These are phyloP conservation scores for Globisporangium nunn DNA, from an alignment of 352 stramenopile genomes.

Conservation along the genomic window DNA sequence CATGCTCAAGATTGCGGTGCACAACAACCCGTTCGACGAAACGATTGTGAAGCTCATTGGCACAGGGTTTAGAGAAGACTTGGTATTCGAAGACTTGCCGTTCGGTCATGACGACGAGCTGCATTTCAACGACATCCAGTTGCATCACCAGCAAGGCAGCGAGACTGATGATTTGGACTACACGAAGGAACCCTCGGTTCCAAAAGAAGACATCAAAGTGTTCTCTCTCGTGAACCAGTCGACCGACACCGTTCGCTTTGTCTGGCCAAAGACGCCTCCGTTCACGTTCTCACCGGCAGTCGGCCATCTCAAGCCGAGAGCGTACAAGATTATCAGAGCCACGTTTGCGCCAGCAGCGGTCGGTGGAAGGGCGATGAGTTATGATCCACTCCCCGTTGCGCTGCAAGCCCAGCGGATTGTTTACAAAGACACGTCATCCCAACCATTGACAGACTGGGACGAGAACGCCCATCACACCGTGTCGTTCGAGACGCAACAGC, in stretches of 20 bases:
- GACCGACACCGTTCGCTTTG: constrained; percentile 54
- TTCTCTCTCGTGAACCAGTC: constrained; percentile 80
- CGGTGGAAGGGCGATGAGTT: constrained; percentile 23
- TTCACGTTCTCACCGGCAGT: constrained; percentile 71
- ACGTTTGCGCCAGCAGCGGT: constrained; percentile 42
- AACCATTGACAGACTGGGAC: constrained; percentile 60
- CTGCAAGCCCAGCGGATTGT: constrained; percentile 51
- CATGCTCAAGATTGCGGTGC: constrained; percentile 77
- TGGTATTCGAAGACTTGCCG: constrained; percentile 86
- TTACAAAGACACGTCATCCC: constrained; percentile 20
- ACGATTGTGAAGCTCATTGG: constrained; percentile 67
- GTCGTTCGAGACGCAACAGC: constrained; percentile 30
- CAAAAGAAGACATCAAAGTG: constrained; percentile 40
- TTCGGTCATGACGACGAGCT: constrained; percentile 67
- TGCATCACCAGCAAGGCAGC: constrained; percentile 14
- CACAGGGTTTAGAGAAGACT: constrained; percentile 72
- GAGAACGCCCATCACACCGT: constrained; percentile 57
- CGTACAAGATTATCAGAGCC: constrained; percentile 65
- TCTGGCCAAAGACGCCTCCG: constrained; percentile 41
- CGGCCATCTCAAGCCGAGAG: constrained; percentile 59
- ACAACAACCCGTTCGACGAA: constrained; percentile 90
- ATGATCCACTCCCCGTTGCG: constrained; percentile 28
- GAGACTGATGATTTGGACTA: constrained; percentile 5
- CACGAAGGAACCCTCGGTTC: neutral
- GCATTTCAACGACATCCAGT: constrained; percentile 81